A percentile compares a stretch with the other conserved stretches of the same genome.
Conservation (phyloP, 805 yeast species). For the Sugiyamaella lignohabitans region DNA sequence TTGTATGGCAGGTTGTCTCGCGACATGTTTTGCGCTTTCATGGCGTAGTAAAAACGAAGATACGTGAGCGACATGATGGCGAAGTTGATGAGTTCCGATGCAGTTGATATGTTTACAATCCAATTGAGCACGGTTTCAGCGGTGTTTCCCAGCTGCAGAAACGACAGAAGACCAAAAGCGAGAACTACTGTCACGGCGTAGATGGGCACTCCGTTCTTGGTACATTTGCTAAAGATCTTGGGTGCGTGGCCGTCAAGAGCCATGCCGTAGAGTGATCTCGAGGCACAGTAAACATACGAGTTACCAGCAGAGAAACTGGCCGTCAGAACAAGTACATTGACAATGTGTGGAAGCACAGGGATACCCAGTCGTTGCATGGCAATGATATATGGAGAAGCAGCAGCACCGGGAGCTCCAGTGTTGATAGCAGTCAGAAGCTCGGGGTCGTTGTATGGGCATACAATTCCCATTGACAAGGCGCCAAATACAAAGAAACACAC, state of each 20-base stretch:
- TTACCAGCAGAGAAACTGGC: constrained; percentile 82
- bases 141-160: constrained; percentile 46
- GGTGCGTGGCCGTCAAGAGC: constrained; percentile 74
- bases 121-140: constrained; percentile 35
- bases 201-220: constrained; percentile 65
- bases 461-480: constrained; percentile 69
- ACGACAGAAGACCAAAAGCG: constrained; percentile 60
- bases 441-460: constrained; percentile 66
- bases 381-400: constrained; percentile 74
- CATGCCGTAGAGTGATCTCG: constrained; percentile 61
- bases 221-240: constrained; percentile 51
- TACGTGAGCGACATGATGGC: constrained; percentile 62
- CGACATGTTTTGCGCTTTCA: constrained; percentile 55
- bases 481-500: constrained; percentile 66
- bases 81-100: constrained; percentile 73
- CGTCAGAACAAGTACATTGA: constrained; percentile 68
- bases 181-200: constrained; percentile 44
- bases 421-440: constrained; percentile 50
- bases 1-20: constrained; percentile 69
- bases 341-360: constrained; percentile 63
- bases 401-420: constrained; percentile 65
- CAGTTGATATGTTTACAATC: constrained; percentile 70
- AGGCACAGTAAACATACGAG: constrained; percentile 68
- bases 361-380: constrained; percentile 65
- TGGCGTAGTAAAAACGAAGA: constrained; percentile 59